phyloP scores from a whole-genome alignment of 192 early-diverging fungal genomes.

The Allomyces javanicus region DNA sequence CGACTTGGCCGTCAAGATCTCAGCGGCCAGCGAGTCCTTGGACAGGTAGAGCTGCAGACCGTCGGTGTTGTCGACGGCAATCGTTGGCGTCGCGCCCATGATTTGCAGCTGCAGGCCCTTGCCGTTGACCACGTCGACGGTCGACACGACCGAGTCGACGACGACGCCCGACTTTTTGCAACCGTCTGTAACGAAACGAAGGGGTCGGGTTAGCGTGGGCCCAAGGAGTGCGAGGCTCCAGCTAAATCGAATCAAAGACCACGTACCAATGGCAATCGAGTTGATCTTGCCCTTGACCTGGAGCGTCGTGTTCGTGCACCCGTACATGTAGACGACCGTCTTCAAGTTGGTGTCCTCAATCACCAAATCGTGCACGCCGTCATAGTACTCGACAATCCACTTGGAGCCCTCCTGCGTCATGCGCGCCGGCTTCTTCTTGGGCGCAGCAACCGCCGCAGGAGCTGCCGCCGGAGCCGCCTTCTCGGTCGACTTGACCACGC shows the following conservation, averaged over 20 bases:
- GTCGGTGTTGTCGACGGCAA: conserved; percentile 83
- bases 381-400: conserved; percentile 86
- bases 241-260: neutral
- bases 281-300: conserved; percentile 83
- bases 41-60: conserved; percentile 79
- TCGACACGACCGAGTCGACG: conserved; percentile 61
- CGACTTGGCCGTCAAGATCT: conserved; percentile 85
- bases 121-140: conserved; percentile 78
- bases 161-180: conserved; percentile 76
- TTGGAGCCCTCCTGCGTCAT: conserved; percentile 69
- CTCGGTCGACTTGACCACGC: conserved; percentile 29
- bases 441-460: conserved; percentile 29
- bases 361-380: conserved; percentile 44
- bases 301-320: conserved; percentile 78
- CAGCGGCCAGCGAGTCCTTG: conserved; percentile 46
- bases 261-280: conserved; percentile 60
- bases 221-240: neutral
- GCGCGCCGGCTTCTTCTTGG: conserved; percentile 54
- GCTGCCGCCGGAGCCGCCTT: conserved; percentile 29
- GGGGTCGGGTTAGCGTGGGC: neutral
- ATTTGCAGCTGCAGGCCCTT: conserved; percentile 74
- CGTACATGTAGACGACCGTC: conserved; percentile 85
- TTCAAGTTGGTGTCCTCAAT: conserved; percentile 64
- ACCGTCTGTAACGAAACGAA: conserved; percentile 28
- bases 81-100: conserved; percentile 58